Base-by-base conservation (phyloP, 768 basidiomycete genomes). In the Russula griseocarnosa region DNA sequence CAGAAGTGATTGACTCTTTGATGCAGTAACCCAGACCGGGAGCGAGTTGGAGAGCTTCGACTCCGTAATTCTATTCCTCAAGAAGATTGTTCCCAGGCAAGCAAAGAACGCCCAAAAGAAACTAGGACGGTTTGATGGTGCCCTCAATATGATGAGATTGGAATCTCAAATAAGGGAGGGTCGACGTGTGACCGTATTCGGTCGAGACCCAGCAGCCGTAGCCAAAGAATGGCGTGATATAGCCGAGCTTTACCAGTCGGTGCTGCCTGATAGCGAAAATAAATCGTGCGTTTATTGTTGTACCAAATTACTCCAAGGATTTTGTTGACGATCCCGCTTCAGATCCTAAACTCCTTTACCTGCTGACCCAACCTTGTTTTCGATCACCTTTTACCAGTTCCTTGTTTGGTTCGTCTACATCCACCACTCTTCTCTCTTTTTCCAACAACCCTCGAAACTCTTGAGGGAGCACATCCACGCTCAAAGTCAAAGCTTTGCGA, bases 371-470 rank as follows among this genome's bases (percentile, higher is more conserved):
- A n/a, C n/a, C n/a, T n/a, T n/a, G n/a, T n/a, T n/a, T n/a, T n/a
- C n/a, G n/a, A n/a, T n/a, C n/a, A n/a, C n/a, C n/a, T n/a, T n/a
- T n/a, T n/a, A n/a, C n/a, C n/a, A n/a, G n/a, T n/a, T n/a, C n/a
- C n/a, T n/a, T n/a, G n/a, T n/a, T n/a, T n/a, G n/a, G n/a, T n/a
- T n/a, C n/a, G n/a, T n/a, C n/a, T n/a, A n/a, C n/a, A n/a, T 88
- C 83, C 54, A 91, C 83, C 1, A 98, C 91, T 47, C 87, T 79
- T 65, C 87, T 85, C 72, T 89, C 82, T 70, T 85, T 86, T 54
- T 87, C 82, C 58, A 94, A 78, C 34, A 98, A 76, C 1, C 92
- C 90, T 30, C n/a, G n/a, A n/a, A n/a, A n/a, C n/a, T n/a, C 92
- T 3, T 80, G 74, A 0, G 94, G 95, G 44, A 95, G 80, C 11